Conservation (phyloP, 495 filamentous ascomycete genomes). For the Aspergillus campestris region DNA sequence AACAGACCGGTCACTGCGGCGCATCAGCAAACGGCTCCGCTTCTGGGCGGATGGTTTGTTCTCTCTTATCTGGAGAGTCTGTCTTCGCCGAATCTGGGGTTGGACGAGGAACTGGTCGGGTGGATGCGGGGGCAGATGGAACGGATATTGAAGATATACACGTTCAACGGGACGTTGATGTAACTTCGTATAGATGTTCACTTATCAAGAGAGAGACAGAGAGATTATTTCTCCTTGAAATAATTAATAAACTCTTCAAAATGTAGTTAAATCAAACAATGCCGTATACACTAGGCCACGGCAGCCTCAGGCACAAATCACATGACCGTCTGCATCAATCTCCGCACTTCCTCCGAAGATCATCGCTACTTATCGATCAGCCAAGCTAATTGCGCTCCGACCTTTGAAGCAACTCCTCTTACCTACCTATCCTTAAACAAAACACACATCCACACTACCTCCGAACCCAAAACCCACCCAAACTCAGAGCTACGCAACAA, state of each 20-base stretch:
- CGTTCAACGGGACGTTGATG: conserved; percentile 1
- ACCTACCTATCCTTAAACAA: neutral
- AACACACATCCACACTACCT: neutral
- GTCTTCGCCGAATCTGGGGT: conserved; percentile 8
- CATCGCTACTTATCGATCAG: too few species aligned
- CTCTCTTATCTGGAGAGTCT: conserved; percentile 18
- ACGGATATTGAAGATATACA: conserved; percentile 26
- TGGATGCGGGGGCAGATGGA: conserved; percentile 28
- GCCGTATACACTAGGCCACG: too few species aligned
- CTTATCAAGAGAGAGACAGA: too few species aligned
- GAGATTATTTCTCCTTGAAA: too few species aligned
- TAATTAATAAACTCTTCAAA: too few species aligned
- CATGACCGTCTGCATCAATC: neutral
- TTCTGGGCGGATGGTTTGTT: conserved; percentile 33
- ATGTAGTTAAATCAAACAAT: too few species aligned
- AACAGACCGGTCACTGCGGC: conserved; percentile 17
- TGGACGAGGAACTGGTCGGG: conserved; percentile 17
- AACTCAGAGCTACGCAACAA: too few species aligned
- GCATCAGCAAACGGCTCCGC: conserved; percentile 23
- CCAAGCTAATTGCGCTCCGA: too few species aligned
- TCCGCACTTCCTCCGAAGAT: neutral
- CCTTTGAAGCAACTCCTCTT: neutral
- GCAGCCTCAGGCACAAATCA: conserved; percentile 1
- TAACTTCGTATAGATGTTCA: neutral
- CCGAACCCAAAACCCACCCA: neutral